Evolutionary conservation across 805 yeast genomes (phyloP), one percentile per base, ranked within the genome.

Genomic region (Gaillardinia entomophila): DNA sequence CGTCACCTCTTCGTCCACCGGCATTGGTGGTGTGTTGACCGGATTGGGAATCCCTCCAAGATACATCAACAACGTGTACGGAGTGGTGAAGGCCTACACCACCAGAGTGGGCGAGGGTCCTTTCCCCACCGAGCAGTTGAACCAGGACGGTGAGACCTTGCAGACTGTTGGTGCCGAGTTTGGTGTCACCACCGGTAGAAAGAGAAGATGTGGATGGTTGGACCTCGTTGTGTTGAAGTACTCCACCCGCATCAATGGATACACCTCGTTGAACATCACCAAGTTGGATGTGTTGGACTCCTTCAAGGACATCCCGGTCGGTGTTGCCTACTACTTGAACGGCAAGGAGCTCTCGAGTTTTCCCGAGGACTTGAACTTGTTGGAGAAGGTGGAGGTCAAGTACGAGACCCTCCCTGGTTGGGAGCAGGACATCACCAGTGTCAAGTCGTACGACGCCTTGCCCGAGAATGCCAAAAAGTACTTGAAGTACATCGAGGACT

Each of bases 51-150:
- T 92, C 40, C 96, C 97, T n/a, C 98, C 98, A 47, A 75, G 71
- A 44, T 66, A 79, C 41, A 82, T 92, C 49, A 74, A 71, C 33
- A 81, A 87, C 58, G 71, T 88, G 28, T 87, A 82, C 57, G 98
- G 98, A 62, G 98, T 92, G 16, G 97, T 90, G 29, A 92, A 92
- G 71, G 97, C 97, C 26, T 92, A 92, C 66, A 92, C 98, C 28
- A 92, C 98, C 24, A 80, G 98, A 65, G 98, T 92, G 35, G 98
- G 98, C 51, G 97, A 89, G 57, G 98, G 98, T 44, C 98, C 98
- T 20, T 92, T 92, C 83, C 97, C 98, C 41, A 82, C 97, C 36
- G 98, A 92, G 66, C 97, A 89, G 60, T 74, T 89, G 56, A 88
- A 90, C 60, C 79, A 66, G 24, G 77, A 68, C 30, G 98, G 98